phyloP scores from a whole-genome alignment of 495 filamentous ascomycete genomes.

The Acidiella bohemica region DNA sequence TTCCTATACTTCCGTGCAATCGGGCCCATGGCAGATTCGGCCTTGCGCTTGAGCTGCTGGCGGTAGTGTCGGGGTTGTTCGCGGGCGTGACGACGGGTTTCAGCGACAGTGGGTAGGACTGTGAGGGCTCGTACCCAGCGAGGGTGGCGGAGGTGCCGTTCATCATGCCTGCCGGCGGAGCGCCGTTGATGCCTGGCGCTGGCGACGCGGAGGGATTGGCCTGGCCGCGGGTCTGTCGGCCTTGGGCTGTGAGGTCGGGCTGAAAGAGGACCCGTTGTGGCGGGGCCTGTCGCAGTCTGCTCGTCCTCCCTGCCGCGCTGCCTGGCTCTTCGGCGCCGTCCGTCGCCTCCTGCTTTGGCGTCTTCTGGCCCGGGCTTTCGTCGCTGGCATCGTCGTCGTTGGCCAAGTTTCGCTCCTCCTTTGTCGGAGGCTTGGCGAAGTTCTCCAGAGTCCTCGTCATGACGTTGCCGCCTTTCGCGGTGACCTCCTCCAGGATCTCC shows the following conservation, averaged over 20 bases:
- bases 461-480: constrained; percentile 61
- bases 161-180: constrained; percentile 15
- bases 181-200: constrained; percentile 21
- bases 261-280: constrained; percentile 71
- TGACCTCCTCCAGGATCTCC: constrained; percentile 64
- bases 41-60: constrained; percentile 31
- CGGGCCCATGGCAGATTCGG: constrained; percentile 16
- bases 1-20: constrained; percentile 26
- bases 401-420: constrained; percentile 26
- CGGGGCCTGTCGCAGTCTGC: constrained; percentile 61
- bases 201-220: constrained; percentile 37
- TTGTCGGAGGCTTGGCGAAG: constrained; percentile 35
- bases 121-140: constrained; percentile 45
- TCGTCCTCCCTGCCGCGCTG: constrained; percentile 44
- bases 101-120: constrained; percentile 42
- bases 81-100: constrained; percentile 57
- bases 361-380: constrained; percentile 41
- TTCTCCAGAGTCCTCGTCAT: constrained; percentile 67
- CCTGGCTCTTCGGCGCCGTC: constrained; percentile 46
- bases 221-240: constrained; percentile 44
- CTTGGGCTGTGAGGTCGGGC: constrained; percentile 47
- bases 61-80: constrained; percentile 51
- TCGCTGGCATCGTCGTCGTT: constrained; percentile 30
- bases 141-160: constrained; percentile 38
- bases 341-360: constrained; percentile 51